These are phyloP conservation scores for Trichoderma asperelloides DNA, from an alignment of 495 filamentous ascomycete genomes.

Conservation along the genomic window DNA sequence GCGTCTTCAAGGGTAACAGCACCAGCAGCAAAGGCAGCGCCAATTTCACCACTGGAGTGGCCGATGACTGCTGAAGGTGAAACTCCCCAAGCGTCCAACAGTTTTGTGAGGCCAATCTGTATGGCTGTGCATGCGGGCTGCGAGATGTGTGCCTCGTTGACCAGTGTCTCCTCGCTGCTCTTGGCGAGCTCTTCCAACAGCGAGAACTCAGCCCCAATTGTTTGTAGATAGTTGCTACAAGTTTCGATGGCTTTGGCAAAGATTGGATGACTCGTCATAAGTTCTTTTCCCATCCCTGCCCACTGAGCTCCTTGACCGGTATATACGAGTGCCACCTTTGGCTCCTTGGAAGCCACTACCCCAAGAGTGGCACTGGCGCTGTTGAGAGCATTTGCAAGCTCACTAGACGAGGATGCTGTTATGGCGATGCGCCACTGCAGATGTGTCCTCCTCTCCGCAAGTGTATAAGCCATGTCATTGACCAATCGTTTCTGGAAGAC, in stretches of 20 bases:
- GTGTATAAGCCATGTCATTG: constrained; percentile 13
- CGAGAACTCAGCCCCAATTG: constrained; percentile 15
- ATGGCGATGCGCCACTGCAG: constrained; percentile 12
- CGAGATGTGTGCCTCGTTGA: constrained; percentile 19
- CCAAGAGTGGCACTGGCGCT: constrained; percentile 8
- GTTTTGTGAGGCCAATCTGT: constrained; percentile 35
- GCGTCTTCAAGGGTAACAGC: constrained; percentile 31
- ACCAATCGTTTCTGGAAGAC: constrained; percentile 12
- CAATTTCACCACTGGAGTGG: constrained; percentile 52
- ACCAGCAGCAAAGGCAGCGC: constrained; percentile 32
- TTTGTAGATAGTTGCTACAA: constrained; percentile 16
- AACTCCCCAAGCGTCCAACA: constrained; percentile 39
- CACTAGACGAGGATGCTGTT: background rate
- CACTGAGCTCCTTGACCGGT: constrained; percentile 34
- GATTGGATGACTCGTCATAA: constrained; percentile 21
- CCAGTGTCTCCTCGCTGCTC: constrained; percentile 9
- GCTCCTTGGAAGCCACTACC: constrained; percentile 14
- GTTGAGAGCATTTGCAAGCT: constrained; percentile 9
- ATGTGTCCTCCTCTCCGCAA: constrained; percentile 12
- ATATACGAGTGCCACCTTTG: constrained; percentile 20
- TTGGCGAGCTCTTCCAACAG: constrained; percentile 13
- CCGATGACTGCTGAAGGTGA: constrained; percentile 36
- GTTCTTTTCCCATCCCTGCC: constrained; percentile 39
- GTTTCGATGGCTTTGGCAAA: constrained; percentile 20
- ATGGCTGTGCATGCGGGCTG: constrained; percentile 34